Base-by-base conservation (phyloP, 2,329 filamentous ascomycete genomes). In the Clonostachys rosea region DNA sequence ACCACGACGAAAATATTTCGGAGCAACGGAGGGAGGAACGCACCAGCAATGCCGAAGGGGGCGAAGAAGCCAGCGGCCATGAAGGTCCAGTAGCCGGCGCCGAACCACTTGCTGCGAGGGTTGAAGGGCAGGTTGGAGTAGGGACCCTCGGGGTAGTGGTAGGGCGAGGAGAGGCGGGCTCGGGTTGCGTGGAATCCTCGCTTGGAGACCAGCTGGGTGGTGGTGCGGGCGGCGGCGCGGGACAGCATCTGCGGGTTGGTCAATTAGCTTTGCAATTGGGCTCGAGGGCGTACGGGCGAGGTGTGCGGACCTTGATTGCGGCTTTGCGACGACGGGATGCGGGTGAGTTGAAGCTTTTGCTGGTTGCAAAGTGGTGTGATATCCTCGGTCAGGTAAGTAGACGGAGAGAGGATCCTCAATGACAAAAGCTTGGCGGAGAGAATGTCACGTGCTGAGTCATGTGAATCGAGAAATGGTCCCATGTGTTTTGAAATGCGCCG, bases 91-190 rank as follows among this genome's bases (percentile, higher is more conserved):
- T 87, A 99, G 73, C 86, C 80, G 59, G 89, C 53, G 56, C 76
- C 81, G 69, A 99, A 99, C 75, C 79, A 87, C 74, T 84, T 89
- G 67, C 85, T 92, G 75, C 89, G 79, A 58, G 94, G 88, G 81
- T 99, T 95, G 84, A 99, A 99, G 57, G 94, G 94, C 57, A 99
- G 74, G 82, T 96, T 97, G 78, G 81, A 86, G 73, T 90, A 87
- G 64, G 92, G 89, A 56, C 92, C 94, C 78, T 97, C 92, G 60
- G 92, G 87, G 79, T 99, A 99, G 81, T 99, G 94, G 86, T 95
- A 96, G 55, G 91, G 91, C 68, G 89, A 95, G 61, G 79, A 82
- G 68, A 95, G 75, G 70, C 89, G 90, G 67, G 87, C 74, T 65
- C 89, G 89, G 68, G 92, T 95, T 64, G 89, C 84, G 72, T 91